Evolutionary conservation across 2,329 filamentous ascomycete species (phyloP).

Genomic region (Penicillium sp.): DNA sequence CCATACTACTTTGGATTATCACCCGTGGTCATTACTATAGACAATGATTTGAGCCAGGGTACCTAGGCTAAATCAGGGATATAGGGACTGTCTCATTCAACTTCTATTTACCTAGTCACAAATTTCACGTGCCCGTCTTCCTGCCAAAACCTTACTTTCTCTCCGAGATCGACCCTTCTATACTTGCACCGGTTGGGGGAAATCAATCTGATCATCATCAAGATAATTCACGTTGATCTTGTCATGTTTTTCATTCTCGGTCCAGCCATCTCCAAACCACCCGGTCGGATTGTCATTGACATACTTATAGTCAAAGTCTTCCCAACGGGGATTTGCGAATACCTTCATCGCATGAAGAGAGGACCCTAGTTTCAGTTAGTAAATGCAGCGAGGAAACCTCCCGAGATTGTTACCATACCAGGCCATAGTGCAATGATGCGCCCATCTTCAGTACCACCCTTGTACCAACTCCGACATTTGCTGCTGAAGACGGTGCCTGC

Average conservation of each 20-base stretch:
- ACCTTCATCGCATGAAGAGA: slow-evolving; percentile 47
- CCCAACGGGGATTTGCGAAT: slow-evolving; percentile 45
- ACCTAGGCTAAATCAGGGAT: not conserved
- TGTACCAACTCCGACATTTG: slow-evolving; percentile 49
- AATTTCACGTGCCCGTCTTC: not conserved
- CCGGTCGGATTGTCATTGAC: slow-evolving; percentile 39
- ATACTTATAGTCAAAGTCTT: slow-evolving; percentile 48
- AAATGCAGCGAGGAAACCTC: not conserved
- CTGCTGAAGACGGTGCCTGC: slow-evolving; percentile 42
- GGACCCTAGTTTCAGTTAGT: slow-evolving; percentile 33
- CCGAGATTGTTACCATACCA: slow-evolving; percentile 29
- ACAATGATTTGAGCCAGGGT: too few relatives aligned
- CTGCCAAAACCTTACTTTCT: not conserved
- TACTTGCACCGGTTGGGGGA: slow-evolving; percentile 27
- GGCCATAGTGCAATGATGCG: slow-evolving; percentile 45
- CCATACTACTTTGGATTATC: not conserved
- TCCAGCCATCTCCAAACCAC: slow-evolving; percentile 47
- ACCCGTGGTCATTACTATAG: not conserved
- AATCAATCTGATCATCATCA: slow-evolving; percentile 45
- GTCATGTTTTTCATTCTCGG: slow-evolving; percentile 40
- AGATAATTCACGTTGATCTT: slow-evolving; percentile 44
- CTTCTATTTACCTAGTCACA: not conserved
- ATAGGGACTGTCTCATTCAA: not conserved
- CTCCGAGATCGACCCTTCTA: not conserved
- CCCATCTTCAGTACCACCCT: slow-evolving; percentile 41